Base-by-base conservation (phyloP, 2,329 filamentous ascomycete species). In the Fusarium tupiense region DNA sequence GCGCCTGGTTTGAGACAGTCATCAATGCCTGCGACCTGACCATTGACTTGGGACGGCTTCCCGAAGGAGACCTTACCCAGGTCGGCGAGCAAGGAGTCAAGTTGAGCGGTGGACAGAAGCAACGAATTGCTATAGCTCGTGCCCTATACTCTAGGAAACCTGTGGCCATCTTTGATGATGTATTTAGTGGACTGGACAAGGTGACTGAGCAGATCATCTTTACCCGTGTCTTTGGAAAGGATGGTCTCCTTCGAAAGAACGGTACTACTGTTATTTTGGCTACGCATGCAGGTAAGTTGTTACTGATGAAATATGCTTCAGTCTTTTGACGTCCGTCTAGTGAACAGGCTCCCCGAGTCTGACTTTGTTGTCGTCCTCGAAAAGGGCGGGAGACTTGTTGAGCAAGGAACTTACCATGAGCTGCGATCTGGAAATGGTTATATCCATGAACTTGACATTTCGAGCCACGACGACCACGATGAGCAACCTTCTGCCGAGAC, bases 351-450 rank as follows among this genome's bases (percentile, higher is more conserved):
- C 2, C 83, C 84, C 0, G 77, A 79, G 2, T 84, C 85, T 5
- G 83, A 87, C 50, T 81, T 85, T 43, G 82, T 88, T 13, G 81
- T 88, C 59, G 84, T 82, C 1, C 80, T 89, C 2, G 81, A 81
- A 4, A 69, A 71, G 16, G 78, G 83, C 6, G 85, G 86, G 0
- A 80, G 73, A 4, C 74, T 88, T 22, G 66, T 83, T 3, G 85
- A 87, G 37, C 83, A 88, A 62, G 80, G 80, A 7, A 80, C 75
- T 1, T 87, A 85, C 50, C 58, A 78, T 11, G 73, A 83, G 11
- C 80, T 87, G 2, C 76, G 82, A 52, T 75, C 73, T 2, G 78
- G 78, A n/a, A 76, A 79, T 6, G 81, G 81, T 31, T 85, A 86
- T 31, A 78, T 85, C 3, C 75, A 83, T 24, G 80, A 76, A 29